Conservation (phyloP, 1,284 basidiomycete species). For the Porodaedalea pini region DNA sequence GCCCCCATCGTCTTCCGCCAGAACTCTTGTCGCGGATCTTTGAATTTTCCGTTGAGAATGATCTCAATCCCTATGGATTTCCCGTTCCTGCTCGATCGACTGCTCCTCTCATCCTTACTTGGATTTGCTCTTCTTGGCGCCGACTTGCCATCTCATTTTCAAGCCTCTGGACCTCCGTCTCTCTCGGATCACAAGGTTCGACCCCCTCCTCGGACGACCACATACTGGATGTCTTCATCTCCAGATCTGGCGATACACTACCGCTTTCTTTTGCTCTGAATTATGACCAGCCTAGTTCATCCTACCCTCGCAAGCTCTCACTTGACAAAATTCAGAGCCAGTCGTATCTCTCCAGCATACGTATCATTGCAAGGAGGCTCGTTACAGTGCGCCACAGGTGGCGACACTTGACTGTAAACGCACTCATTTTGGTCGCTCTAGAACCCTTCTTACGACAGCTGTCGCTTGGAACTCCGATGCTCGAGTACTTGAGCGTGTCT, state of each 20-base stretch:
- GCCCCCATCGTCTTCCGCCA: background rate
- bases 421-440: background rate
- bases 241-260: background rate
- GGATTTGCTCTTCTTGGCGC: conserved; percentile 5
- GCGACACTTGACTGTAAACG: background rate
- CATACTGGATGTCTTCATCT: background rate
- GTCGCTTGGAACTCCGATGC: background rate
- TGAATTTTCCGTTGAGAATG: background rate
- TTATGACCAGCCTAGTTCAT: background rate
- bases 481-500: background rate
- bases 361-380: background rate
- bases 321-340: background rate
- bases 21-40: background rate
- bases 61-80: background rate
- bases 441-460: background rate
- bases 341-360: background rate
- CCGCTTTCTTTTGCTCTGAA: conserved; percentile 4
- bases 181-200: background rate
- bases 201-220: background rate
- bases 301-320: background rate
- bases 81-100: background rate
- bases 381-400: conserved; percentile 1
- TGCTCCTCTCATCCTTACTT: background rate
- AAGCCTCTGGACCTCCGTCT: conserved; percentile 3
- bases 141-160: background rate